A percentile compares a stretch with the other conserved stretches of the same genome.
phyloP scores from a whole-genome alignment of 768 basidiomycete species.

The Rickenella mellea region DNA sequence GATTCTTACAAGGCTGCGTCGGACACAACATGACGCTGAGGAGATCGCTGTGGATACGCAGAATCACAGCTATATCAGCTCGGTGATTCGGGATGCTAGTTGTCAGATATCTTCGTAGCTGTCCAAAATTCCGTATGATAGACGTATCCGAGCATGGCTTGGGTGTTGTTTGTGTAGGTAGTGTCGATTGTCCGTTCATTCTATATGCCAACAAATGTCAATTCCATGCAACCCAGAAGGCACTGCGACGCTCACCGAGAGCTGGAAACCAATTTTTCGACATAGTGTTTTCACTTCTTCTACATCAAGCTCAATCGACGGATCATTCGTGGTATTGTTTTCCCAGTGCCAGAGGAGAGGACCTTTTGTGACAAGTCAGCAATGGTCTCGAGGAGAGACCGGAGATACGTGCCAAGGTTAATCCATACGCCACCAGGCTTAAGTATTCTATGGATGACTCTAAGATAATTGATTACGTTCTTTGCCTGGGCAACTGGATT shows the following conservation, averaged over 20 bases:
- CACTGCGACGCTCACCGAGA: slow-evolving; percentile 44
- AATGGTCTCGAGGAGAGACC: not conserved
- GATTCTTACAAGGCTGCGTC: no score
- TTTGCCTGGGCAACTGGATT: slow-evolving; percentile 50
- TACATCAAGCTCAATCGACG: slow-evolving; percentile 81
- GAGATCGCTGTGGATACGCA: no score
- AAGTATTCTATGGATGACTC: slow-evolving; percentile 76
- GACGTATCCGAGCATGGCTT: slow-evolving; percentile 75
- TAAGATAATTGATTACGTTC: slow-evolving; percentile 84
- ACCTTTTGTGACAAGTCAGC: slow-evolving; percentile 31
- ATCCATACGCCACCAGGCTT: slow-evolving; percentile 88
- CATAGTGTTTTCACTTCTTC: slow-evolving; percentile 79
- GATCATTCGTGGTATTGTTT: slow-evolving; percentile 72
- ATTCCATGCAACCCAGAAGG: not conserved
- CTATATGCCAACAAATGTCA: slow-evolving; percentile 39
- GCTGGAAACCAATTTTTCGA: slow-evolving; percentile 66
- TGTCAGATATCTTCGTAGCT: slow-evolving; percentile 34
- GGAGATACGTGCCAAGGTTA: slow-evolving; percentile 52
- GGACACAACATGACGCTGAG: no score
- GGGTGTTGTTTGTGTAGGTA: slow-evolving; percentile 77
- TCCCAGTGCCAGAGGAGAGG: slow-evolving; percentile 98
- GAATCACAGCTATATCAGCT: no score
- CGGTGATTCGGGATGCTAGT: no score
- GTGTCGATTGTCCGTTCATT: slow-evolving; percentile 74
- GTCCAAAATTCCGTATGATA: slow-evolving; percentile 86